These are phyloP conservation scores for Helichrysum umbraculigerum DNA, from an alignment of 129 eudicot genomes.

Conservation along the genomic window DNA sequence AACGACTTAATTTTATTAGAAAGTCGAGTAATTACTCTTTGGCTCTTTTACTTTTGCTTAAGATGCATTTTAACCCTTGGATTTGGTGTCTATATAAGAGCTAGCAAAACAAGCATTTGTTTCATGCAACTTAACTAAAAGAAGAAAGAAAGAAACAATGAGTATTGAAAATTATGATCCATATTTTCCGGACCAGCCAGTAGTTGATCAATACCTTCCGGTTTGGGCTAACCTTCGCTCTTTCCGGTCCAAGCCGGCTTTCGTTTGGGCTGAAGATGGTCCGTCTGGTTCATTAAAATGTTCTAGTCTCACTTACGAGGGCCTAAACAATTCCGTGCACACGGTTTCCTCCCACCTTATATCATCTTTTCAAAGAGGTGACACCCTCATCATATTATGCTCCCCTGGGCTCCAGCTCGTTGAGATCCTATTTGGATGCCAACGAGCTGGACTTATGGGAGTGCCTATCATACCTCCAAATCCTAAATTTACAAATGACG, in stretches of 20 bases:
- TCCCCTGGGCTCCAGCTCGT: slow-evolving; percentile 70
- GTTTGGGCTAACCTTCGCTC: slow-evolving; percentile 65
- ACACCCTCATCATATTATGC: slow-evolving; percentile 54
- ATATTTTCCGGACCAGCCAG: slow-evolving; percentile 74
- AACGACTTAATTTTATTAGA: neutral
- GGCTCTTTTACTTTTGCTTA: neutral
- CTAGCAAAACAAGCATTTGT: slow-evolving; percentile 1
- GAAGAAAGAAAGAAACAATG: slow-evolving; percentile 31
- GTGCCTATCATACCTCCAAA: slow-evolving; percentile 67
- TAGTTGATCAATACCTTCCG: slow-evolving; percentile 79
- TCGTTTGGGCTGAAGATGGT: slow-evolving; percentile 68
- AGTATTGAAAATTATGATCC: slow-evolving; percentile 70
- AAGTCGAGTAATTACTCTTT: slow-evolving; percentile 6
- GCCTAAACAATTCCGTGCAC: slow-evolving; percentile 53
- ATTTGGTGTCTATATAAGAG: slow-evolving; percentile 29
- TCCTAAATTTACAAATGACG: slow-evolving; percentile 44
- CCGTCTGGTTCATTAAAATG: slow-evolving; percentile 12
- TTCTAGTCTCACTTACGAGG: slow-evolving; percentile 59
- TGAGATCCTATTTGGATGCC: slow-evolving; percentile 62
- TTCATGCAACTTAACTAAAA: slow-evolving; percentile 20
- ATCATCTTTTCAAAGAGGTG: slow-evolving; percentile 39
- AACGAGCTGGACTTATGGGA: slow-evolving; percentile 62
- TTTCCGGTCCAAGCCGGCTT: slow-evolving; percentile 69
- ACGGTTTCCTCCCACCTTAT: slow-evolving; percentile 49
- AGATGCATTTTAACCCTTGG: slow-evolving; percentile 8